phyloP scores from a whole-genome alignment of 106 monocot species.

The Allium fistulosum region DNA sequence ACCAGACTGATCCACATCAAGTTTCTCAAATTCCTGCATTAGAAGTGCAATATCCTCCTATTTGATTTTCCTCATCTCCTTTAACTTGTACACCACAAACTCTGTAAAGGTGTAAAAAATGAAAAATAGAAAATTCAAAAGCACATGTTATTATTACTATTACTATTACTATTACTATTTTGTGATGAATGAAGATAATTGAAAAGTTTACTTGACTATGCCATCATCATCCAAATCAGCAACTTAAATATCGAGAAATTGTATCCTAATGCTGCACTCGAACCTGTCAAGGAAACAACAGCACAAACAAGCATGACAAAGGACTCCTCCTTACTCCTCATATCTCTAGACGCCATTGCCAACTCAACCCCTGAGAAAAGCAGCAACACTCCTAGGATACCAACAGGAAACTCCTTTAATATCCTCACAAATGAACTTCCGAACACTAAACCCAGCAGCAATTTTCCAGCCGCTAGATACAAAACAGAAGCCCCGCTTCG shows the following conservation, averaged over 20 bases:
- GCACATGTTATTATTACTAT: too few relatives aligned
- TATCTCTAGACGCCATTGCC: constrained; percentile 94
- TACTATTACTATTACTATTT: too few relatives aligned
- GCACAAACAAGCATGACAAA: constrained; percentile 92
- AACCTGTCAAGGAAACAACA: constrained; percentile 75
- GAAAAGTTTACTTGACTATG: too few relatives aligned
- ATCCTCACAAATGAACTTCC: constrained; percentile 79
- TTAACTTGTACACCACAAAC: constrained; percentile 93
- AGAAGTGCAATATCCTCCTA: constrained; percentile 70
- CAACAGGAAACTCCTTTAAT: constrained; percentile 65
- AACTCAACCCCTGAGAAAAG: constrained; percentile 90
- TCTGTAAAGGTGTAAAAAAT: too few relatives aligned
- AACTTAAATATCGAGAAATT: too few relatives aligned
- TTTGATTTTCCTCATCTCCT: constrained; percentile 91
- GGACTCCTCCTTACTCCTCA: constrained; percentile 79
- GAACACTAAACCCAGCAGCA: constrained; percentile 53
- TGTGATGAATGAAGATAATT: too few relatives aligned
- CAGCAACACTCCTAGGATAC: constrained; percentile 81
- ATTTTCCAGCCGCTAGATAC: constrained; percentile 66
- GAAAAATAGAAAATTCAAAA: too few relatives aligned
- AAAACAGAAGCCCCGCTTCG: constrained; percentile 77
- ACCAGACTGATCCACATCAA: constrained; percentile 78
- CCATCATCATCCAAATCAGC: too few relatives aligned
- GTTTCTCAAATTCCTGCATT: constrained; percentile 85
- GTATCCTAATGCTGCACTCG: constrained; percentile 81